These are phyloP conservation scores for Trifolium subterraneum DNA, from an alignment of 306 rosid species.

Conservation along the genomic window DNA sequence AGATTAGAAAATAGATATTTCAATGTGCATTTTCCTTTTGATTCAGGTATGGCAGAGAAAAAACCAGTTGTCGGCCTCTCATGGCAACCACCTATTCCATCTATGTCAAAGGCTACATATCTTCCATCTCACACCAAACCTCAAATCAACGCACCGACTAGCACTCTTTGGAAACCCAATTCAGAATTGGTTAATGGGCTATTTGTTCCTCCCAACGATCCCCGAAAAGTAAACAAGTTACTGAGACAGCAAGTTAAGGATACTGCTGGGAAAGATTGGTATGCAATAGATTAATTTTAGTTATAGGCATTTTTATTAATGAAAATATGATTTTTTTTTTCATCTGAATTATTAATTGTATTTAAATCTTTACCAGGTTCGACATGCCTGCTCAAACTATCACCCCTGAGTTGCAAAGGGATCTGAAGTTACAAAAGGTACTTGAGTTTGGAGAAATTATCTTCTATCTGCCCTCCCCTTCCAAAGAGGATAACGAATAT, in stretches of 20 bases:
- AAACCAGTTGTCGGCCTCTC: slow-evolving; percentile 68
- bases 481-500: not conserved
- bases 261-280: slow-evolving; percentile 76
- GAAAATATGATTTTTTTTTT: not conserved
- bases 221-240: slow-evolving; percentile 65
- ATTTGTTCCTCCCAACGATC: slow-evolving; percentile 75
- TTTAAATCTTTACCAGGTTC: slow-evolving; percentile 60
- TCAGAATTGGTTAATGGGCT: slow-evolving; percentile 81
- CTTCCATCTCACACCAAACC: slow-evolving; percentile 39
- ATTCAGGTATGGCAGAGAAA: slow-evolving; percentile 54
- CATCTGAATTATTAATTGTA: not conserved
- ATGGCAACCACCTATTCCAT: slow-evolving; percentile 72
- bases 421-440: slow-evolving; percentile 78
- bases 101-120: slow-evolving; percentile 44
- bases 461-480: not conserved
- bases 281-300: slow-evolving; percentile 35
- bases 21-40: slow-evolving; percentile 10
- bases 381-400: slow-evolving; percentile 85
- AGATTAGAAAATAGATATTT: not conserved
- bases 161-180: slow-evolving; percentile 62
- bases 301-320: not conserved
- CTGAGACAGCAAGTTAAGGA: slow-evolving; percentile 70
- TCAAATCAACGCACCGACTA: slow-evolving; percentile 44
- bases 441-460: slow-evolving; percentile 25
- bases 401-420: slow-evolving; percentile 78